phyloP scores from a whole-genome alignment of 2,329 filamentous ascomycete genomes.

The Phaeosphaeria sp. region DNA sequence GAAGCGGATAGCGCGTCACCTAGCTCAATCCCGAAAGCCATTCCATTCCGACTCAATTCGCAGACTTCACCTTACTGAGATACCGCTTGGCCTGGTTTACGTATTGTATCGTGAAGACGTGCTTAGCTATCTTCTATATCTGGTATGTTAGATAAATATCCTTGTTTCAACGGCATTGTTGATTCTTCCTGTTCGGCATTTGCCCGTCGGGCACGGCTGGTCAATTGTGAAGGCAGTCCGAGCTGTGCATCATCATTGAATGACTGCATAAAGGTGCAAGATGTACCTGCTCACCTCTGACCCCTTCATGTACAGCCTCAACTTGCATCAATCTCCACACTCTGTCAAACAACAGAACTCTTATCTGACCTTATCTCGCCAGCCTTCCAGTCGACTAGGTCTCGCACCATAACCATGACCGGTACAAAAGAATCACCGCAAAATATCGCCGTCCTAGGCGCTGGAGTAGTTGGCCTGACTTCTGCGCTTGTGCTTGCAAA shows the following conservation, averaged over 20 bases:
- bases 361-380: neutral
- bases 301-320: neutral
- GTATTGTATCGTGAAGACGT: neutral
- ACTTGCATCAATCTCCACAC: neutral
- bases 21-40: neutral
- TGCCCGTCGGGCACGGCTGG: neutral
- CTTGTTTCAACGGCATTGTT: neutral
- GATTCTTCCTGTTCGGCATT: neutral
- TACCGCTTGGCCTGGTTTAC: neutral
- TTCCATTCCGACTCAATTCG: neutral
- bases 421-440: neutral
- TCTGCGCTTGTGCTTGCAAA: conserved; percentile 67
- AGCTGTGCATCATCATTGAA: neutral
- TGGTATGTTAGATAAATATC: neutral
- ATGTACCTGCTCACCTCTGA: neutral
- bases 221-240: neutral
- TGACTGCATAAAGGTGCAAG: neutral
- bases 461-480: conserved; percentile 71
- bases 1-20: neutral
- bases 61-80: neutral
- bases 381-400: neutral
- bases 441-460: conserved; percentile 51
- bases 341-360: neutral
- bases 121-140: neutral
- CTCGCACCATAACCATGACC: conserved; percentile 14